Conservation (phyloP, 2,329 filamentous ascomycete species). For the Xylariaceae sp. region DNA sequence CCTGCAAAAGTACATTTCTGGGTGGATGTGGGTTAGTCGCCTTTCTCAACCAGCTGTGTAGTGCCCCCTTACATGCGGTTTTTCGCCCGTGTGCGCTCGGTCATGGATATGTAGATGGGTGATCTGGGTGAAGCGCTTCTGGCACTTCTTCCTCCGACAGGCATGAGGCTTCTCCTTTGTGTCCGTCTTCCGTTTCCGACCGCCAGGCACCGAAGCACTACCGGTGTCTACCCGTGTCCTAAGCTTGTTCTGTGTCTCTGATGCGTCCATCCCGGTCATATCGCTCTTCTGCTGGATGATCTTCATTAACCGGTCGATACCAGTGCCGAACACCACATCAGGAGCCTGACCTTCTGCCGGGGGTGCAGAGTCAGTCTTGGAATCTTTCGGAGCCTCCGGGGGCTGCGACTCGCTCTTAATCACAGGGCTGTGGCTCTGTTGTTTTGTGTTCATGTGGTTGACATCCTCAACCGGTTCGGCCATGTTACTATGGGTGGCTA, state of each 20-base stretch:
- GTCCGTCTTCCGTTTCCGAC: conserved; percentile 29
- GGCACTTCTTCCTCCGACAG: conserved; percentile 70
- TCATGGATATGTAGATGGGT: conserved; percentile 89
- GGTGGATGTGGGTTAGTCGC: conserved; percentile 4
- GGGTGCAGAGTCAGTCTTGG: conserved; percentile 43
- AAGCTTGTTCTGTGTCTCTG: conserved; percentile 1
- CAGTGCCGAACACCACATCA: conserved; percentile 66
- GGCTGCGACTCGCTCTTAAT: conserved; percentile 18
- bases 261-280: conserved; percentile 19
- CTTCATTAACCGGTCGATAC: conserved; percentile 84
- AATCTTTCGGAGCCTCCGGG: conserved; percentile 14
- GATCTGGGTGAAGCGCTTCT: conserved; percentile 82
- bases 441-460: conserved; percentile 7
- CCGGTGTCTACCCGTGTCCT: neutral
- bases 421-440: conserved; percentile 13
- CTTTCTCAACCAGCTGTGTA: neutral
- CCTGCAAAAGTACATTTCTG: conserved; percentile 22
- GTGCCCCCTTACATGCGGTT: conserved; percentile 69
- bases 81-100: conserved; percentile 81
- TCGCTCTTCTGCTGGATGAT: conserved; percentile 67
- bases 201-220: conserved; percentile 25
- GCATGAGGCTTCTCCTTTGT: conserved; percentile 49
- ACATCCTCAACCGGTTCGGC: conserved; percentile 5
- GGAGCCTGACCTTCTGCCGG: conserved; percentile 42
- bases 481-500: conserved; percentile 1